phyloP scores from a whole-genome alignment of 2,329 filamentous ascomycete species.

The Paecilomyces dactylethromorphus region DNA sequence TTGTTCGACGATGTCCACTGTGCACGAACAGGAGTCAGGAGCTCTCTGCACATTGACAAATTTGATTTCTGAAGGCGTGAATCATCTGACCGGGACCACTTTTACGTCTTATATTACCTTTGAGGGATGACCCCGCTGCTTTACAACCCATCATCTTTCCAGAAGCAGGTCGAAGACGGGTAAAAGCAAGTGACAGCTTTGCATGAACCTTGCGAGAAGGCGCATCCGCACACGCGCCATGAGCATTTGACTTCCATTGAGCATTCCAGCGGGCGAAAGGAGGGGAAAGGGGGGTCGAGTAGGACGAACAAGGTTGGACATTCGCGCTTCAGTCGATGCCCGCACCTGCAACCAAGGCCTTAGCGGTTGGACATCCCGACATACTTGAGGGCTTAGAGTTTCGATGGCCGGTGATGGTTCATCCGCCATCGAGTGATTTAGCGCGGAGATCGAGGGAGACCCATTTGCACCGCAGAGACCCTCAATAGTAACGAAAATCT shows the following conservation, averaged over 20 bases:
- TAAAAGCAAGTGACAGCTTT: neutral
- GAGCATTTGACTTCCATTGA: neutral
- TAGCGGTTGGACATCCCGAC: neutral
- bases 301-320: neutral
- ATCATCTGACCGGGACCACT: neutral
- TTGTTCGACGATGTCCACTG: neutral
- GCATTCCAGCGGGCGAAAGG: neutral
- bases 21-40: neutral
- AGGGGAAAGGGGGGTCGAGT: neutral
- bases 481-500: neutral
- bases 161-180: neutral
- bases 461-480: neutral
- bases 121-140: neutral
- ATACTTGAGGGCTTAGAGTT: neutral
- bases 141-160: neutral
- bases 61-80: neutral
- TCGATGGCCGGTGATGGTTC: neutral
- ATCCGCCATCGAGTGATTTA: neutral
- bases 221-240: neutral
- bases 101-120: neutral
- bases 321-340: neutral
- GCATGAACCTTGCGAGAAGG: neutral
- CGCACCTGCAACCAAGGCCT: neutral
- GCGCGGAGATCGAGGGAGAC: neutral
- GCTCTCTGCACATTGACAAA: neutral